Percentiles rank a stretch among this genome's conserved stretches.
Conservation (phyloP, 2,329 filamentous ascomycete species). For the Botrytis elliptica region DNA sequence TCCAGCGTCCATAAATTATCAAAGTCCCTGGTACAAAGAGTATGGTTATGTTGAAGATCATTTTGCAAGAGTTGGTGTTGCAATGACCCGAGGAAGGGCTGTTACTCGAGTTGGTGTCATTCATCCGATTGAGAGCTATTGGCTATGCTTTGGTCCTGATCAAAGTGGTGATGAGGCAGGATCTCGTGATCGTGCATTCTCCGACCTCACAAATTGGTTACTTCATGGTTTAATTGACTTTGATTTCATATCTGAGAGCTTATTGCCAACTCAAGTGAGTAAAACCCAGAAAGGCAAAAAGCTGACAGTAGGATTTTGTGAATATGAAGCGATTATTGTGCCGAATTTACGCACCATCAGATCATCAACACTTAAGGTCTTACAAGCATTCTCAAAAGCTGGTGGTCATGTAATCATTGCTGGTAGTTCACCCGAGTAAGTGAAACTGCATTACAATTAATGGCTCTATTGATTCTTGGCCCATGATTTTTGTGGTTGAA, state of each 20-base stretch:
- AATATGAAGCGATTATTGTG: slow-evolving; percentile 39
- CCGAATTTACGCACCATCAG: slow-evolving; percentile 40
- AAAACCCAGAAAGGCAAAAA: slow-evolving; percentile 10
- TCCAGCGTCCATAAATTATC: slow-evolving; percentile 39
- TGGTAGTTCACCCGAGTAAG: slow-evolving; percentile 33
- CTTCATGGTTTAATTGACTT: slow-evolving; percentile 39
- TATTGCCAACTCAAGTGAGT: slow-evolving; percentile 33
- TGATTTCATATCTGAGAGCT: slow-evolving; percentile 40
- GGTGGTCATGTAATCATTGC: slow-evolving; percentile 35
- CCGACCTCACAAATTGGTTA: slow-evolving; percentile 36
- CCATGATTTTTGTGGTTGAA: not conserved
- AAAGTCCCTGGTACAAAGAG: slow-evolving; percentile 41
- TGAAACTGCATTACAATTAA: slow-evolving; percentile 11
- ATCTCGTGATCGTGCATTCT: slow-evolving; percentile 35
- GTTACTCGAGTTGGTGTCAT: slow-evolving; percentile 38
- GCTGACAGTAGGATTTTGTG: slow-evolving; percentile 36
- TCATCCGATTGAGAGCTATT: slow-evolving; percentile 41
- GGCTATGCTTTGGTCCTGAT: slow-evolving; percentile 39
- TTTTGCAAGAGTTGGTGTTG: slow-evolving; percentile 38
- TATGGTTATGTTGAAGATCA: slow-evolving; percentile 39
- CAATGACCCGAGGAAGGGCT: slow-evolving; percentile 37
- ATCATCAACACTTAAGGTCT: slow-evolving; percentile 34
- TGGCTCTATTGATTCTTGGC: not conserved
- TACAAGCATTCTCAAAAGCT: slow-evolving; percentile 31
- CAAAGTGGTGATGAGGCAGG: slow-evolving; percentile 33